Percentiles rank a stretch among this genome's conserved stretches.
Conservation (phyloP, 2,329 filamentous ascomycete genomes). For the Trichoderma lentiforme region DNA sequence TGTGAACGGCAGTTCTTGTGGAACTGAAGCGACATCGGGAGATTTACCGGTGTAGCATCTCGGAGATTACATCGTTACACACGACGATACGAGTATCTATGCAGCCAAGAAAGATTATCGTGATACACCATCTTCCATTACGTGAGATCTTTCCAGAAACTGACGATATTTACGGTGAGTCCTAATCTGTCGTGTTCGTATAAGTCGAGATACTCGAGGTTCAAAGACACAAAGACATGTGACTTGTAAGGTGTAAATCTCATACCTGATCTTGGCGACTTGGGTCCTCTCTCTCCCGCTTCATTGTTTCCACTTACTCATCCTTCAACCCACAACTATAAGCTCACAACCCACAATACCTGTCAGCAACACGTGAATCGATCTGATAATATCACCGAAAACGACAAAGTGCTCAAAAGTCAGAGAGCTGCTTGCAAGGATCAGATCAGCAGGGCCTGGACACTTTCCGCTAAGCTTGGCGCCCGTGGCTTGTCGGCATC, state of each 20-base stretch:
- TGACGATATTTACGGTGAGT: not conserved
- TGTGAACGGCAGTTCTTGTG: not conserved
- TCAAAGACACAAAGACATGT: not conserved
- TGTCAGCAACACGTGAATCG: not conserved
- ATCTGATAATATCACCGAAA: not conserved
- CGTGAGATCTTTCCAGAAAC: not conserved
- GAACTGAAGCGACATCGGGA: not conserved
- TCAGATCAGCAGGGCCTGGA: conserved; percentile 7
- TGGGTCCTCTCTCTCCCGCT: not conserved
- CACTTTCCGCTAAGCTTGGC: not conserved
- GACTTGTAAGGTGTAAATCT: not conserved
- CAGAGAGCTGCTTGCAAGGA: not conserved
- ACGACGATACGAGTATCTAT: not conserved
- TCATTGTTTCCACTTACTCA: not conserved
- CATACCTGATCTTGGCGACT: not conserved
- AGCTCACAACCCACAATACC: not conserved
- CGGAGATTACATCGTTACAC: not conserved
- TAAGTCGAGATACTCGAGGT: not conserved
- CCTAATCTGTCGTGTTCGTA: not conserved
- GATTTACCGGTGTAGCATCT: not conserved
- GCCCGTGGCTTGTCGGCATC: not conserved
- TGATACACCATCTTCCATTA: not conserved
- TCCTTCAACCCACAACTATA: not conserved
- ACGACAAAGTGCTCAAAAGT: not conserved
- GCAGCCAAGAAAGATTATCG: not conserved